Conservation (phyloP, 2,329 filamentous ascomycete genomes). For the Eutypella sp. region DNA sequence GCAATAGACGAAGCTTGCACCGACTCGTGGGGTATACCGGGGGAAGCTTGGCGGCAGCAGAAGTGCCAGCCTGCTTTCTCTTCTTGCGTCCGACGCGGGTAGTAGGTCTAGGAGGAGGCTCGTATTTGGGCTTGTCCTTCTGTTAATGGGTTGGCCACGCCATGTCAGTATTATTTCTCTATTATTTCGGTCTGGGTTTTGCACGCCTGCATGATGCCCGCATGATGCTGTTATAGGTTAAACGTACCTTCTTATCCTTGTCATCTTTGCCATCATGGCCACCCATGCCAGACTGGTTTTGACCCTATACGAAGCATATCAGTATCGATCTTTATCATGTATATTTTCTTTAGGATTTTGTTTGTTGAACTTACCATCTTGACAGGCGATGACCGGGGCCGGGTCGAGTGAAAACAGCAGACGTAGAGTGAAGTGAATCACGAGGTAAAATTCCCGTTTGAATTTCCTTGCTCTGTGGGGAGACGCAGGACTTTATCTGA, state of each 20-base stretch:
- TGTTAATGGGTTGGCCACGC: constrained; percentile 34
- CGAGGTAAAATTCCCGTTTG: too few species aligned
- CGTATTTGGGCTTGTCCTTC: constrained; percentile 99
- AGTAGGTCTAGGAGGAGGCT: constrained; percentile 93
- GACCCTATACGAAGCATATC: constrained; percentile 51
- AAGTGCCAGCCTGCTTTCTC: constrained; percentile 90
- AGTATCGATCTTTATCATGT: not conserved
- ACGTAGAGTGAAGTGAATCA: too few species aligned
- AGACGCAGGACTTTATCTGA: too few species aligned
- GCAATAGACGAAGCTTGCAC: constrained; percentile 94
- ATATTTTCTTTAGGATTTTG: not conserved
- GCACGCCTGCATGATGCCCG: too few species aligned
- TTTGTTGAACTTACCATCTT: constrained; percentile 21
- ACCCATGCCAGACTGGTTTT: constrained; percentile 83
- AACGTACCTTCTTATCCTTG: constrained; percentile 85
- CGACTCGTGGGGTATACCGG: constrained; percentile 90
- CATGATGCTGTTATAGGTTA: constrained; percentile 2
- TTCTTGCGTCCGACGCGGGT: constrained; percentile 98
- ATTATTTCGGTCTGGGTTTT: too few species aligned
- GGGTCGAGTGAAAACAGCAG: not conserved
- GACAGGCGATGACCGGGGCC: constrained; percentile 11
- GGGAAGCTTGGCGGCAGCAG: constrained; percentile 91
- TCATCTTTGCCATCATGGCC: constrained; percentile 74
- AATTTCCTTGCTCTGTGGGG: too few species aligned
- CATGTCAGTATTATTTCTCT: not conserved